These are phyloP conservation scores for Rubia yunnanensis DNA, from an alignment of 257 asterid species.

Conservation along the genomic window DNA sequence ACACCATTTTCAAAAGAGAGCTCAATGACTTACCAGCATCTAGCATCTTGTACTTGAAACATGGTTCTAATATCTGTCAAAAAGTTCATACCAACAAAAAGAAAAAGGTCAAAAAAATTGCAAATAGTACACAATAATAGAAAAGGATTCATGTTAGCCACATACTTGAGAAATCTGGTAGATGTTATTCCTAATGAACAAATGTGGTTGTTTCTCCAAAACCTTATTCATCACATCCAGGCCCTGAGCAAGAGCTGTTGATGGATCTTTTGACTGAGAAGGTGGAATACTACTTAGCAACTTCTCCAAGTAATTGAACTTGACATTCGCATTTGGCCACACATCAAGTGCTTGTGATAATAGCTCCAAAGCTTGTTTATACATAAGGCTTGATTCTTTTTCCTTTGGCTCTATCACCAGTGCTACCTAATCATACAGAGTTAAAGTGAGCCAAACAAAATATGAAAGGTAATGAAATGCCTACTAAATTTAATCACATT, in stretches of 20 bases:
- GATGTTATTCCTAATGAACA: conserved; percentile 91
- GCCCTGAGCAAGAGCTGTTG: conserved; percentile 97
- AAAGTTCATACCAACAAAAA: background rate
- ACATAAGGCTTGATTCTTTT: conserved; percentile 95
- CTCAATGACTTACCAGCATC: conserved; percentile 97
- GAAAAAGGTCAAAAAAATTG: background rate
- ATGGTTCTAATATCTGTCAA: conserved; percentile 91
- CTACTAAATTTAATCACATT: background rate
- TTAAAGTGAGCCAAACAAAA: background rate
- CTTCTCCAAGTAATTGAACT: conserved; percentile 96
- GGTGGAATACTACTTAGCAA: conserved; percentile 88
- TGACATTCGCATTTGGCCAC: conserved; percentile 99
- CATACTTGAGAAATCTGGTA: conserved; percentile 88
- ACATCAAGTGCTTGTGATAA: conserved; percentile 96
- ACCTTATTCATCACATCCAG: conserved; percentile 99
- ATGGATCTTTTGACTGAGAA: conserved; percentile 98
- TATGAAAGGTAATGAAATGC: background rate
- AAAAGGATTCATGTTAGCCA: conserved; percentile 2
- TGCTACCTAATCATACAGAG: conserved; percentile 51
- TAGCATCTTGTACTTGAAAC: conserved; percentile 95
- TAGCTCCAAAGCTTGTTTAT: conserved; percentile 96
- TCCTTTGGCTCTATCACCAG: conserved; percentile 98
- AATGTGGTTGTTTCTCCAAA: conserved; percentile 90
- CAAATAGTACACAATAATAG: background rate
- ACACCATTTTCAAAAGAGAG: conserved; percentile 87